A percentile compares a stretch with the other conserved stretches of the same genome.
Conservation (phyloP, 768 basidiomycete genomes). For the Lactarius psammicola region DNA sequence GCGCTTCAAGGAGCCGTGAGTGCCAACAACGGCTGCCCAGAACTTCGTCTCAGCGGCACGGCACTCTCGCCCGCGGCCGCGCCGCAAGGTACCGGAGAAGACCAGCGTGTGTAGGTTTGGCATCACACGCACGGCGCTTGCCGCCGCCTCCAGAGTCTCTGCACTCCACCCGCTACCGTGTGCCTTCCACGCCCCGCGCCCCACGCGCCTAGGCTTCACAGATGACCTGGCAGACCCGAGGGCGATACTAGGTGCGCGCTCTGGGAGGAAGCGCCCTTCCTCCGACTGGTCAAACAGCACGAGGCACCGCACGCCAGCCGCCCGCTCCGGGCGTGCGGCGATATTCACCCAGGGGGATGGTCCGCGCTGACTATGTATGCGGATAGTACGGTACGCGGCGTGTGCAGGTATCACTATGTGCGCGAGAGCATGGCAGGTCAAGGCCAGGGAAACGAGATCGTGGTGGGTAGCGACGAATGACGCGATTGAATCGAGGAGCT, state of each 20-base stretch:
- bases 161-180: not conserved
- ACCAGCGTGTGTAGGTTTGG: conserved; percentile 5
- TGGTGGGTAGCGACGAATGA: conserved; percentile 16
- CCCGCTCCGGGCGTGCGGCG: conserved; percentile 10
- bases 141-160: conserved; percentile 7
- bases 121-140: conserved; percentile 11
- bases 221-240: not conserved
- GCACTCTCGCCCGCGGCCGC: not conserved
- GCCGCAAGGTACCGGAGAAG: not conserved
- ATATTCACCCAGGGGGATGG: conserved; percentile 11
- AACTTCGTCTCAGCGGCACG: conserved; percentile 1
- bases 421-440: conserved; percentile 7
- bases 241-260: not conserved
- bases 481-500: conserved; percentile 19
- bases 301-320: conserved; percentile 12
- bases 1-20: not conserved
- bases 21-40: conserved; percentile 3
- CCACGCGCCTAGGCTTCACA: not conserved
- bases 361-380: conserved; percentile 1
- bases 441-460: conserved; percentile 17
- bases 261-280: conserved; percentile 6
- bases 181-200: not conserved
- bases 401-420: conserved; percentile 19
- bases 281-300: conserved; percentile 11
- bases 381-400: conserved; percentile 19